Conservation (phyloP, 352 stramenopile species). For the Pythium phragmiticola region DNA sequence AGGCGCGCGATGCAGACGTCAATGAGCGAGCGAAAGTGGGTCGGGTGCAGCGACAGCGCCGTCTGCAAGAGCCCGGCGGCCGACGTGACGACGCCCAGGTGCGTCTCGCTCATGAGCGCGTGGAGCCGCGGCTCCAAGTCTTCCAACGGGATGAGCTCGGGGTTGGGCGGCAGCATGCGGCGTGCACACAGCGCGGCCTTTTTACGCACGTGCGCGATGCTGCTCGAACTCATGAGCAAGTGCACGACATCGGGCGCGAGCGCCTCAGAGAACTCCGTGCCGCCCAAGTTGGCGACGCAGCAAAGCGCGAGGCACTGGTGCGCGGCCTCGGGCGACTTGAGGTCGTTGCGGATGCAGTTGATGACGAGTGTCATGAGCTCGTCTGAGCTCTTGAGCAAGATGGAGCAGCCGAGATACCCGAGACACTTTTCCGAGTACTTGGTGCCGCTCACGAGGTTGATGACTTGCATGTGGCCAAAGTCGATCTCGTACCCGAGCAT, state of each 20-base stretch:
- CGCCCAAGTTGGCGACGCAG: constrained; percentile 95
- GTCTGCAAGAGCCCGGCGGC: constrained; percentile 91
- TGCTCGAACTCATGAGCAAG: constrained; percentile 90
- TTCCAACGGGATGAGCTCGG: constrained; percentile 88
- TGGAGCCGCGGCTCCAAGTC: constrained; percentile 64
- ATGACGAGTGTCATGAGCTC: constrained; percentile 92
- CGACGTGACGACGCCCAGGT: constrained; percentile 94
- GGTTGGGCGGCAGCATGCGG: constrained; percentile 91
- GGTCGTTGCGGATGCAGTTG: constrained; percentile 96
- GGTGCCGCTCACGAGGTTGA: constrained; percentile 92
- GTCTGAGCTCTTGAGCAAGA: constrained; percentile 92
- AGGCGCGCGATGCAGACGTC: constrained; percentile 93
- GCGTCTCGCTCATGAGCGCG: constrained; percentile 89
- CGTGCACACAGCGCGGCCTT: constrained; percentile 96
- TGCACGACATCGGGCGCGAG: constrained; percentile 93
- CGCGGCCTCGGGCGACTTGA: constrained; percentile 83
- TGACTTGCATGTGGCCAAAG: constrained; percentile 98
- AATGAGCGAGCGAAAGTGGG: constrained; percentile 90
- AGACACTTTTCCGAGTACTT: constrained; percentile 96
- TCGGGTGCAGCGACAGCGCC: constrained; percentile 86
- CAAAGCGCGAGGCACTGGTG: constrained; percentile 95
- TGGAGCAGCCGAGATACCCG: constrained; percentile 95
- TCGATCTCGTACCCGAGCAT: constrained; percentile 99
- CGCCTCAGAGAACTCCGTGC: constrained; percentile 93
- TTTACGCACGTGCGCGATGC: constrained; percentile 95